Percentiles rank a stretch among this genome's conserved stretches.
phyloP scores from a whole-genome alignment of 2,329 filamentous ascomycete genomes.

The Clarireedia homoeocarpa region DNA sequence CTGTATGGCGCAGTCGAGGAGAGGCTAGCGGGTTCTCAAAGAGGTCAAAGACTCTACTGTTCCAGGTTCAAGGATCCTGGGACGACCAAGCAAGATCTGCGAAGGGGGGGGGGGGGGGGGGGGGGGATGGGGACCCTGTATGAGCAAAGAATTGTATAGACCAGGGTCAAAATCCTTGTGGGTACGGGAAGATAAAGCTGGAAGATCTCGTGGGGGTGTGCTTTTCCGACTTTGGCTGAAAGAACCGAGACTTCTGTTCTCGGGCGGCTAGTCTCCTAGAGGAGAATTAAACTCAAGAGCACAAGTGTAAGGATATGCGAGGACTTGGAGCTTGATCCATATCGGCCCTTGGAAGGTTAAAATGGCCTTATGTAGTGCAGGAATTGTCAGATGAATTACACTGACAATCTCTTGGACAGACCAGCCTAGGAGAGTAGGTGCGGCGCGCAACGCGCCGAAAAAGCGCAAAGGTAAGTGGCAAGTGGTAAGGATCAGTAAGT shows the following conservation, averaged over 20 bases:
- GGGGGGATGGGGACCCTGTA: neutral
- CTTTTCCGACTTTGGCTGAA: neutral
- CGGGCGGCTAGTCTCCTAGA: neutral
- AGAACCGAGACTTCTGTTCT: neutral
- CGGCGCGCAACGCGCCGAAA: too few relatives aligned
- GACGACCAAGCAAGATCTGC: slow-evolving; percentile 24
- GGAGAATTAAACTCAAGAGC: too few relatives aligned
- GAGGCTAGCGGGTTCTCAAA: slow-evolving; percentile 11
- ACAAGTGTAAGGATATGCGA: too few relatives aligned
- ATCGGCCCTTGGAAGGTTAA: too few relatives aligned
- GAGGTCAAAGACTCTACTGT: slow-evolving; percentile 22
- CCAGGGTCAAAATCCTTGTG: slow-evolving; percentile 1
- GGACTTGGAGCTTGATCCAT: too few relatives aligned
- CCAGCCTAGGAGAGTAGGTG: too few relatives aligned
- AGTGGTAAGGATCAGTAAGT: too few relatives aligned
- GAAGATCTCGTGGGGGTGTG: neutral
- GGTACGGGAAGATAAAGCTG: slow-evolving; percentile 14
- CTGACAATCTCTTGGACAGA: too few relatives aligned
- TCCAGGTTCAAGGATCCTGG: slow-evolving; percentile 25
- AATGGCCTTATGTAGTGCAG: too few relatives aligned
- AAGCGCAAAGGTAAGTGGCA: neutral
- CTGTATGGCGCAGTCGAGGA: neutral
- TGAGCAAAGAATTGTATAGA: slow-evolving; percentile 3
- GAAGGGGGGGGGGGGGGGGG: slow-evolving; percentile 11
- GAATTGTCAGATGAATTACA: too few relatives aligned